Percentiles rank a stretch among this genome's conserved stretches.
Conservation (phyloP, 2,329 filamentous ascomycete species). For the Venturia nashicola region DNA sequence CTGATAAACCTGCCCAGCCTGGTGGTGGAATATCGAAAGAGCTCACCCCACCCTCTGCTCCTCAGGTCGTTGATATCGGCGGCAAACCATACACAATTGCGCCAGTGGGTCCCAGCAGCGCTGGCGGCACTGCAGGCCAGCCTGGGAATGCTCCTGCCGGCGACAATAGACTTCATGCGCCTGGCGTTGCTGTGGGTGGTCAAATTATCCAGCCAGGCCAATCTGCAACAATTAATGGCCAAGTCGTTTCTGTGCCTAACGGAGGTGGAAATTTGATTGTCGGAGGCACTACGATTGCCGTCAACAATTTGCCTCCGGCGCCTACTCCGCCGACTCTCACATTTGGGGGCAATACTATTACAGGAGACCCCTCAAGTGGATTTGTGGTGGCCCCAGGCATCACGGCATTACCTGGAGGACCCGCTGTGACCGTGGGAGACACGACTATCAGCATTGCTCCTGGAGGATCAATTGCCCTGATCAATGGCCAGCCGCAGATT, state of each 20-base stretch:
- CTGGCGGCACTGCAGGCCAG: not conserved
- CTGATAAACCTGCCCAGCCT: not conserved
- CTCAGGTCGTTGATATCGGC: not conserved
- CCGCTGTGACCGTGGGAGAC: conserved; percentile 4
- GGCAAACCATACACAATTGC: not conserved
- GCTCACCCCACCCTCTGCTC: not conserved
- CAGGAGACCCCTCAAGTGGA: not conserved
- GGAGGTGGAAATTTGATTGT: not conserved
- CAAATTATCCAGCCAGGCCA: not conserved
- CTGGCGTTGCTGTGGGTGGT: conserved; percentile 4
- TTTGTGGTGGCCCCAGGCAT: conserved; percentile 7
- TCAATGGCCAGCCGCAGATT: not conserved
- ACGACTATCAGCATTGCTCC: conserved; percentile 6
- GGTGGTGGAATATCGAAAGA: not conserved
- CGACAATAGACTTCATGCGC: too few species aligned
- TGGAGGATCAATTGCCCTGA: not conserved
- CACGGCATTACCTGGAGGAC: conserved; percentile 7
- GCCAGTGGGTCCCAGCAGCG: not conserved
- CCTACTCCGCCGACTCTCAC: conserved; percentile 13
- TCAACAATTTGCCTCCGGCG: conserved; percentile 5
- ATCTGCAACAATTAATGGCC: conserved; percentile 2
- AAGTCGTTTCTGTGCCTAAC: not conserved
- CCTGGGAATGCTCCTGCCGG: not conserved
- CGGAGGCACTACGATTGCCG: not conserved
- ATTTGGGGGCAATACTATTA: conserved; percentile 17